Percentiles rank a stretch among this genome's conserved stretches.
Conservation (phyloP, 1,284 basidiomycete genomes). For the Ceratobasidium sp. region DNA sequence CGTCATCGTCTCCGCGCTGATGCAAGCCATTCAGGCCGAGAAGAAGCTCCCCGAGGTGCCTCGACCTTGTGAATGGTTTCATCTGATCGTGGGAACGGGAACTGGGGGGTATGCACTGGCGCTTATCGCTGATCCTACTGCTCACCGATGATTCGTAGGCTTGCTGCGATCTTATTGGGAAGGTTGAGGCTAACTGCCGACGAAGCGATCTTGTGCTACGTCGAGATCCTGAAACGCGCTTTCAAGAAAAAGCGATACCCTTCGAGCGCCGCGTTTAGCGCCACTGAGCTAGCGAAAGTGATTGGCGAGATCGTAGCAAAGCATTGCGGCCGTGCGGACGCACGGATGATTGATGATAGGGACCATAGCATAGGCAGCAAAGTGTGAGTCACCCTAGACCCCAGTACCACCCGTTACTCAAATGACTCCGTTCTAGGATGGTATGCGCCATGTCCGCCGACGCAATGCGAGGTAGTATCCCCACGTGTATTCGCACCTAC, state of each 20-base stretch:
- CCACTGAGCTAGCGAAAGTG: too few relatives aligned
- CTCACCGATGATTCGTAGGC: constrained; percentile 45
- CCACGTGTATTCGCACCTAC: constrained; percentile 2
- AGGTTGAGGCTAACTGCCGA: constrained; percentile 54
- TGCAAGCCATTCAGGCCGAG: not conserved
- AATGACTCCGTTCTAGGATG: not conserved
- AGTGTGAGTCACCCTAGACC: not conserved
- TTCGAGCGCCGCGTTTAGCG: too few relatives aligned
- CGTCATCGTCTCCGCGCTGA: not conserved
- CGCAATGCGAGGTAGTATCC: not conserved
- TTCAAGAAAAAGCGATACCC: not conserved
- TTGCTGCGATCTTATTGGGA: constrained; percentile 56
- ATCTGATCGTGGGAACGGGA: constrained; percentile 56
- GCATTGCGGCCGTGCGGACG: too few relatives aligned
- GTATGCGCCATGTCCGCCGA: not conserved
- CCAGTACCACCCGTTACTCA: not conserved
- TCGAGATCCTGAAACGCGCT: constrained; percentile 42
- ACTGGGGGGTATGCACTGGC: constrained; percentile 49
- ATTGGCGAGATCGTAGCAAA: too few relatives aligned
- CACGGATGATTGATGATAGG: too few relatives aligned
- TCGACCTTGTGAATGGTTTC: constrained; percentile 55
- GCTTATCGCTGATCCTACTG: not conserved
- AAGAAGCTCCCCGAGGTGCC: not conserved
- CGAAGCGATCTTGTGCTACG: constrained; percentile 54
- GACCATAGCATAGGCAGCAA: not conserved